phyloP scores from a whole-genome alignment of 2,329 filamentous ascomycete species.

The Hypoxylon sp. region DNA sequence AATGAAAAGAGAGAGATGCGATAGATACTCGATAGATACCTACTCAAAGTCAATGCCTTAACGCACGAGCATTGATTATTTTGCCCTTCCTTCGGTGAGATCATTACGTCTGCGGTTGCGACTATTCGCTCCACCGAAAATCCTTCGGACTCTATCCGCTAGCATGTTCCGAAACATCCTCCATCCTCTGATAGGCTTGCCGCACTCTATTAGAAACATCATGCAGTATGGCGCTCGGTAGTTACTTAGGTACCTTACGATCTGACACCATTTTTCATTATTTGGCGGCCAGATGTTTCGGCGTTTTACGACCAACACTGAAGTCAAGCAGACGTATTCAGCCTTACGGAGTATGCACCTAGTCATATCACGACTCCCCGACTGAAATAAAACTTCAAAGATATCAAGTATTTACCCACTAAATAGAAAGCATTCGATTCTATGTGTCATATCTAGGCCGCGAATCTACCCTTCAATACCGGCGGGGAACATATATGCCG shows the following conservation, averaged over 20 bases:
- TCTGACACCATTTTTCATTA: not conserved
- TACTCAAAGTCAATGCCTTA: not conserved
- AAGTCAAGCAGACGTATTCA: not conserved
- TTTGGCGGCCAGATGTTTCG: not conserved
- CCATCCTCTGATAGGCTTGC: conserved; percentile 1
- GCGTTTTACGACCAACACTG: not conserved
- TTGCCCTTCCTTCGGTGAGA: conserved; percentile 9
- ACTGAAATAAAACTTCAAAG: not conserved
- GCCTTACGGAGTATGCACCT: not conserved
- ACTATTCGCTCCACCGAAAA: conserved; percentile 22
- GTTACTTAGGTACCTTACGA: not conserved
- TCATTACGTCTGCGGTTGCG: conserved; percentile 16
- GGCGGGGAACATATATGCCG: conserved; percentile 35
- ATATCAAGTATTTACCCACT: conserved; percentile 1
- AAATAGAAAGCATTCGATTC: conserved; percentile 40
- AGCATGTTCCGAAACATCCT: conserved; percentile 18
- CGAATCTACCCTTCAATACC: conserved; percentile 45
- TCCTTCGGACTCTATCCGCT: conserved; percentile 25
- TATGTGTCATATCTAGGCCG: conserved; percentile 46
- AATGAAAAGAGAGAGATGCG: not conserved
- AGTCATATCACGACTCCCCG: not conserved
- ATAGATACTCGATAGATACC: no score
- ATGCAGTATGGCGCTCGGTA: not conserved
- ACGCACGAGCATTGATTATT: not conserved
- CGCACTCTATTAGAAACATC: conserved; percentile 9